Base-by-base conservation (phyloP, 306 rosid genomes). In the Sophora flavescens region DNA sequence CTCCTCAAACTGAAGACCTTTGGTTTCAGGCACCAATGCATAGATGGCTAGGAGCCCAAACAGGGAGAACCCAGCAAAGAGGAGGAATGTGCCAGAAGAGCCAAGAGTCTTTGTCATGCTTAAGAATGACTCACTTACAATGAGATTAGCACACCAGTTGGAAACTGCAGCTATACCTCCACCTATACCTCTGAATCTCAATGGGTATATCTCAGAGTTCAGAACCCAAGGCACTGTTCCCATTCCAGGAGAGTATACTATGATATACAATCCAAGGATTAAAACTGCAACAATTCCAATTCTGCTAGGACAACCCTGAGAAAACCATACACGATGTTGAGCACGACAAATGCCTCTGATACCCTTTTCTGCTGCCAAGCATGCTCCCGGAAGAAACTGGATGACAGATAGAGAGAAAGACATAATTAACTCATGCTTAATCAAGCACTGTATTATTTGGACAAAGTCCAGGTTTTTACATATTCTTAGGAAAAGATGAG, bases 121-220 rank as follows among this genome's bases (percentile, higher is more conserved):
- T 18, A 93, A 78, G 86, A 93, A 93, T 56, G 97, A 85, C 65
- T 85, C 87, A 38, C 92, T 89, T 62, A 91, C 91, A 2, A 93
- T 60, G 72, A 93, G 87, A 75, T 93, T 93, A 9, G 93, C 75
- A 8, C 81, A 50, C 98, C 98, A 93, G 78, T 93, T 93, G 6
- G 88, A 66, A 60, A 93, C 91, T 63, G 93, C 98, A 51, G 96
- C 93, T 13, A 93, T 87, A 28, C 97, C 96, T 71, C 98, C 98
- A 28, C 95, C 91, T 10, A 85, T 41, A 1, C 98, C 97, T 84
- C 96, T 78, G 81, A 86, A 91, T 62, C 84, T 88, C 57, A 88
- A 48, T 0, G 97, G 98, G 52, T 93, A 93, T 17, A 93, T 89
- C 89, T 93, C 97, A 0, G 95, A 87, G 84, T 91, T 91, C 50